Evolutionary conservation across 352 stramenopile species (phyloP).

Genomic region (Thalassiosira gravida): DNA sequence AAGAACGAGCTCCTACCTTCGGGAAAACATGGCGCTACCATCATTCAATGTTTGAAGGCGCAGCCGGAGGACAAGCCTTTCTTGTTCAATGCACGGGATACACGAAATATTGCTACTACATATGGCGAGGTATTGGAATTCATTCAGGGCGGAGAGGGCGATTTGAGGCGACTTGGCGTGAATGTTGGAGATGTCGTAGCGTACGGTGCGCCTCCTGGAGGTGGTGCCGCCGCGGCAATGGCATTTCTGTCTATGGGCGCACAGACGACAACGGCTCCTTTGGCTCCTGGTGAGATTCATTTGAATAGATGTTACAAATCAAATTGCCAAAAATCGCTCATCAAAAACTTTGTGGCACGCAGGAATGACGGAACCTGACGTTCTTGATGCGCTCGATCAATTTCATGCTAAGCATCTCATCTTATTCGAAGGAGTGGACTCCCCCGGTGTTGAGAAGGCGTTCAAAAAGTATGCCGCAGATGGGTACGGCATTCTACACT

Average conservation of each 20-base stretch:
- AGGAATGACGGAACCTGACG: conserved; percentile 11
- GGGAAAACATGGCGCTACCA: not conserved
- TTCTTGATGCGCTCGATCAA: conserved; percentile 29
- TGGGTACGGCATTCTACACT: conserved; percentile 5
- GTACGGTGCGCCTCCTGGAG: conserved; percentile 21
- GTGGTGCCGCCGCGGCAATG: conserved; percentile 9
- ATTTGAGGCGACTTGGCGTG: conserved; percentile 20
- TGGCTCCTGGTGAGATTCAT: conserved; percentile 14
- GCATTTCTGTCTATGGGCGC: conserved; percentile 24
- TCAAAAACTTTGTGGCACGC: too few species aligned
- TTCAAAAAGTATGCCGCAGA: conserved; percentile 20
- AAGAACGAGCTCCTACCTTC: conserved; percentile 3
- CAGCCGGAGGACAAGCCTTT: not conserved
- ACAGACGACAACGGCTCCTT: conserved; percentile 19
- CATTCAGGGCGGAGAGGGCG: conserved; percentile 15
- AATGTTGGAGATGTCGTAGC: conserved; percentile 22
- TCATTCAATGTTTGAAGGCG: not conserved
- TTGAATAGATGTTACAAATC: too few species aligned
- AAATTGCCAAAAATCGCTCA: too few species aligned
- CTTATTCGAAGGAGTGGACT: conserved; percentile 36
- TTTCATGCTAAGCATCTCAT: conserved; percentile 37
- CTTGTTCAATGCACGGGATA: conserved; percentile 2
- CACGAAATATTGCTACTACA: not conserved
- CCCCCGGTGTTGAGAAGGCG: conserved; percentile 18
- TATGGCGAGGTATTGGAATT: conserved; percentile 20